Evolutionary conservation across 352 stramenopile species (phyloP).

Genomic region (Blastocystis hominis): DNA sequence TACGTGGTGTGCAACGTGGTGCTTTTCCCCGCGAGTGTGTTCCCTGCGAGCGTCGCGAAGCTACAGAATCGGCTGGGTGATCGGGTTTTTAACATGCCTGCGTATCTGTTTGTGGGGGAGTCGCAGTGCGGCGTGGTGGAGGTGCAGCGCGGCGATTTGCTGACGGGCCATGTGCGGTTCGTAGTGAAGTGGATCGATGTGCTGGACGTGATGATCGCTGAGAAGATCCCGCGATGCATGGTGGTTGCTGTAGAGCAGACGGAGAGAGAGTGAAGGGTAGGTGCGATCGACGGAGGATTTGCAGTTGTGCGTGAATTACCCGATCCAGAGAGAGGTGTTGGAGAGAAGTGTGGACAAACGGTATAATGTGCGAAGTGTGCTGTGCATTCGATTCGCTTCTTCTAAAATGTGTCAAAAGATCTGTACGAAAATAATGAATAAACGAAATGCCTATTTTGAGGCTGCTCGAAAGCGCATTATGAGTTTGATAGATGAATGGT

Average conservation of each 20-base stretch:
- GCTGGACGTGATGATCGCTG: not conserved
- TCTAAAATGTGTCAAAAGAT: not conserved
- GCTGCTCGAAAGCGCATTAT: not conserved
- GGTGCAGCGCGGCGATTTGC: not conserved
- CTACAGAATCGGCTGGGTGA: not conserved
- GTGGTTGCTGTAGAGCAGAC: not conserved
- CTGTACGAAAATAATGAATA: not conserved
- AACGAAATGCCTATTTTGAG: not conserved
- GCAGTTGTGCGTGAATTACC: not conserved
- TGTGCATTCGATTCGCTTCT: not conserved
- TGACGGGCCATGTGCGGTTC: not conserved
- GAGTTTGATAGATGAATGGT: not conserved
- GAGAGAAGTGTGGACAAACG: not conserved
- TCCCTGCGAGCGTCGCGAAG: not conserved
- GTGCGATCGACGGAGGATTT: not conserved
- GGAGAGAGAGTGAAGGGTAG: not conserved
- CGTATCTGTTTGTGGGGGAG: slow-evolving; percentile 1
- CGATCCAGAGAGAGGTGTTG: not conserved
- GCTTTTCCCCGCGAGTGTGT: not conserved
- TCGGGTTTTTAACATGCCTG: slow-evolving; percentile 8
- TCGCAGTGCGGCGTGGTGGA: slow-evolving; percentile 39
- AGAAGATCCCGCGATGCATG: not conserved
- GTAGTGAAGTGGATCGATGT: not conserved
- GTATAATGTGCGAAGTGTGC: not conserved
- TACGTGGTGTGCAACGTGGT: slow-evolving; percentile 47